A percentile compares a stretch with the other conserved stretches of the same genome.
phyloP scores from a whole-genome alignment of 2,329 filamentous ascomycete genomes.

The Ophiocordyceps camponoti-rufipedis region DNA sequence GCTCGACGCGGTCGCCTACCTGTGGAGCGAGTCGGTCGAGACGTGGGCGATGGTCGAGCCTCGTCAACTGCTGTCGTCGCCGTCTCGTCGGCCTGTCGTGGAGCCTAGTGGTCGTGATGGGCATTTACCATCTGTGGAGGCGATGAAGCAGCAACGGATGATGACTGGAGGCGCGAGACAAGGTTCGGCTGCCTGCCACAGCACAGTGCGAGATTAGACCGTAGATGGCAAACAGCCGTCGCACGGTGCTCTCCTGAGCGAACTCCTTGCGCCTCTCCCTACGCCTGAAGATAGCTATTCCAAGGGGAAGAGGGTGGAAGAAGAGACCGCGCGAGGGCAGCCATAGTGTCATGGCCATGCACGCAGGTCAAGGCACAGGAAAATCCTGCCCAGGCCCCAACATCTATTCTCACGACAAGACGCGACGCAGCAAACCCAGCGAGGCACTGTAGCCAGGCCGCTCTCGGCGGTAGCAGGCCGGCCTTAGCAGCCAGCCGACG shows the following conservation, averaged over 20 bases:
- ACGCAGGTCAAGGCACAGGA: too few species aligned
- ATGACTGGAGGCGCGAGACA: conserved; percentile 2
- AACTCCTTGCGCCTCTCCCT: not conserved
- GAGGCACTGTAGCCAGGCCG: not conserved
- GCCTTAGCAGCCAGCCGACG: not conserved
- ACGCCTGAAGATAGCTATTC: not conserved
- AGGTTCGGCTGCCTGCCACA: conserved; percentile 3
- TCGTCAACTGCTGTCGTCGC: conserved; percentile 2
- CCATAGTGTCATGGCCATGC: too few species aligned
- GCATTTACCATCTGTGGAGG: conserved; percentile 6
- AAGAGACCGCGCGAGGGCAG: too few species aligned
- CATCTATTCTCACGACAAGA: not conserved
- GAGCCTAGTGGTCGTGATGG: conserved; percentile 8
- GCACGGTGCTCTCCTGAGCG: conserved; percentile 1
- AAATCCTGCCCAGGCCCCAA: too few species aligned
- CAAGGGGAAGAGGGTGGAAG: too few species aligned
- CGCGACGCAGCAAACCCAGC: not conserved
- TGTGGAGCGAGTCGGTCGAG: not conserved
- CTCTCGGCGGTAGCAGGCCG: not conserved
- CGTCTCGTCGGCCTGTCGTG: conserved; percentile 9
- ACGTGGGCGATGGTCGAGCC: not conserved
- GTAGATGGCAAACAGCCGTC: not conserved
- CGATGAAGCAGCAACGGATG: conserved; percentile 1
- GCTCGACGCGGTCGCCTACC: not conserved
- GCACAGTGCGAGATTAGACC: conserved; percentile 3